Percentiles rank a stretch among this genome's conserved stretches.
phyloP scores from a whole-genome alignment of 495 filamentous ascomycete species.

The Tuber borchii region DNA sequence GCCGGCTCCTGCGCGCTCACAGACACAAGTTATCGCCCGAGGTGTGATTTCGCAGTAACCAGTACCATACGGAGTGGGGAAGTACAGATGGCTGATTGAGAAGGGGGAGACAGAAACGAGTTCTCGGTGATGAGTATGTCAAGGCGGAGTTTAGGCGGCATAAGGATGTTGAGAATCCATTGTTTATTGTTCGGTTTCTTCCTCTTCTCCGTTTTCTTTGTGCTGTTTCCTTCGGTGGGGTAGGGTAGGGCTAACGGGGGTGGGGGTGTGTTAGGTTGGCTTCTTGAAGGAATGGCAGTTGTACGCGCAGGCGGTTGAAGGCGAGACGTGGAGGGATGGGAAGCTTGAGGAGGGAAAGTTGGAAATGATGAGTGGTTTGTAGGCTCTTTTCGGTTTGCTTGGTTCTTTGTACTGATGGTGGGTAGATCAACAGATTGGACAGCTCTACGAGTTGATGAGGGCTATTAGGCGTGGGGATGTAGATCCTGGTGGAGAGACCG shows the following conservation, averaged over 20 bases:
- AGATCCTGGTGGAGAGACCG: background rate
- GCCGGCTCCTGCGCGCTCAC: conserved; percentile 78
- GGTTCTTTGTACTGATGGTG: conserved; percentile 7
- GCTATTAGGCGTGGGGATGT: conserved; percentile 49
- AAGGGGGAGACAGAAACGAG: conserved; percentile 39
- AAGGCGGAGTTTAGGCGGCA: conserved; percentile 87
- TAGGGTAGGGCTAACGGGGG: background rate
- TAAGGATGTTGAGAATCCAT: conserved; percentile 74
- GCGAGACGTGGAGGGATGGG: conserved; percentile 70
- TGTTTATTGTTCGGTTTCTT: conserved; percentile 65
- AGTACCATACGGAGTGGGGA: background rate
- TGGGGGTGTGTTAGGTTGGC: conserved; percentile 58
- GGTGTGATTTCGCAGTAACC: conserved; percentile 46
- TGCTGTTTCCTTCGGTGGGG: background rate
- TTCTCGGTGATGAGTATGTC: conserved; percentile 84
- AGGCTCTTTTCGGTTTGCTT: background rate
- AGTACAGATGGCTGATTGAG: background rate
- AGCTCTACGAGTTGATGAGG: conserved; percentile 90
- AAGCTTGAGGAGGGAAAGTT: conserved; percentile 70
- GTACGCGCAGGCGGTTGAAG: conserved; percentile 86
- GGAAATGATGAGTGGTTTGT: conserved; percentile 90
- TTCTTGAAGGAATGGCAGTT: conserved; percentile 95
- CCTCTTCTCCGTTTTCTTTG: background rate
- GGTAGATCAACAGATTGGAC: conserved; percentile 82
- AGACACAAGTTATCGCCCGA: conserved; percentile 65